A percentile compares a stretch with the other conserved stretches of the same genome.
Evolutionary conservation across 2,329 filamentous ascomycete species (phyloP).

Genomic region (Cladosporium austrohemisphaericum): DNA sequence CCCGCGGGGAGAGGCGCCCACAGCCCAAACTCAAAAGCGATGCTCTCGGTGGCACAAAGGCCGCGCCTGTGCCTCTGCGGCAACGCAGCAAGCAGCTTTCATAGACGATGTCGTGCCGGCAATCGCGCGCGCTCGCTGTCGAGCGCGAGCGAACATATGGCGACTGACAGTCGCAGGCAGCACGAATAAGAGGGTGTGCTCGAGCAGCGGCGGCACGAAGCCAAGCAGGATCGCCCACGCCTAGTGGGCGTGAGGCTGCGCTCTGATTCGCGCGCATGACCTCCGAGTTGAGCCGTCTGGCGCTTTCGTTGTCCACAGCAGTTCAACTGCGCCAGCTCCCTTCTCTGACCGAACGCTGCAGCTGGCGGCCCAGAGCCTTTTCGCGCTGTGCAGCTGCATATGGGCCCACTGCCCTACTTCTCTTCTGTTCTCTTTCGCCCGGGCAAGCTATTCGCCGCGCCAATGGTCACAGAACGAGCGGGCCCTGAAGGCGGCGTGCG

Average conservation of each 20-base stretch:
- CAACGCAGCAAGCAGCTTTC: conserved; percentile 8
- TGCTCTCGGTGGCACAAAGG: conserved; percentile 9
- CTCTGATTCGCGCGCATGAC: conserved; percentile 13
- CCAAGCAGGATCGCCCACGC: conserved; percentile 11
- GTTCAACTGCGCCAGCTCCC: conserved; percentile 12
- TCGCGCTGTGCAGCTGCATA: conserved; percentile 15
- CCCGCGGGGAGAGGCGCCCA: conserved; percentile 10
- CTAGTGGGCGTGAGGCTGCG: background rate
- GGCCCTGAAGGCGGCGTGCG: conserved; percentile 14
- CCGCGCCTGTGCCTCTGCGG: conserved; percentile 11
- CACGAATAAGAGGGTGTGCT: conserved; percentile 7
- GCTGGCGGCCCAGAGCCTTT: conserved; percentile 14
- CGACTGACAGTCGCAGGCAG: conserved; percentile 1
- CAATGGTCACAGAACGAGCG: conserved; percentile 12
- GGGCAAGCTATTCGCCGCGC: conserved; percentile 7
- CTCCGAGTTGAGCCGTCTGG: conserved; percentile 14
- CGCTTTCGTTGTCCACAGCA: conserved; percentile 14
- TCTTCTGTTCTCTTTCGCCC: background rate
- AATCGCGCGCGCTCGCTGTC: background rate
- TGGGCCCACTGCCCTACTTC: conserved; percentile 5
- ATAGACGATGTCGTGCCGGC: conserved; percentile 3
- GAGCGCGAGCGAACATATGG: background rate
- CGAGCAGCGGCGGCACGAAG: conserved; percentile 14
- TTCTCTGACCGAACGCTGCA: conserved; percentile 11
- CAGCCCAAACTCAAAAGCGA: conserved; percentile 12